These are phyloP conservation scores for Aureobasidium sp. DNA, from an alignment of 2,329 filamentous ascomycete species.

Conservation along the genomic window DNA sequence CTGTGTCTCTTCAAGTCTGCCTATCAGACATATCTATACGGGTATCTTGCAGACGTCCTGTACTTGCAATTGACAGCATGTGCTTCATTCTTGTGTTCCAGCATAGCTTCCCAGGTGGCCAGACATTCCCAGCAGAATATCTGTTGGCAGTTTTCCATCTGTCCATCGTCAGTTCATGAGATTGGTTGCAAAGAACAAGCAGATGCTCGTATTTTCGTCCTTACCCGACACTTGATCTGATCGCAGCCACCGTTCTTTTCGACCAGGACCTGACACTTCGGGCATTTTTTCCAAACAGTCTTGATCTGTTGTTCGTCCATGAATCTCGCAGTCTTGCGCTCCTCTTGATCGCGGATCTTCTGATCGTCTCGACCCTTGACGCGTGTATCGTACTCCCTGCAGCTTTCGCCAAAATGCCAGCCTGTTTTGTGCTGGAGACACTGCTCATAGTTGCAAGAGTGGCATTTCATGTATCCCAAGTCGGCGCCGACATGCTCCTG, in stretches of 20 bases:
- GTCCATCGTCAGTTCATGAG: not conserved
- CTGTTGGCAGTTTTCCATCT: constrained; percentile 23
- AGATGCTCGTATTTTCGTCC: not conserved
- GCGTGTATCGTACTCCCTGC: constrained; percentile 33
- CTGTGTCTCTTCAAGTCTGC: too few relatives aligned
- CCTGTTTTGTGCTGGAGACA: constrained; percentile 30
- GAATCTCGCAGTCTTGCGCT: constrained; percentile 20
- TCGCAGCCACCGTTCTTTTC: constrained; percentile 30
- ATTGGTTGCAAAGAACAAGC: too few relatives aligned
- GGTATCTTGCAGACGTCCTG: not conserved
- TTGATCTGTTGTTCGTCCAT: constrained; percentile 21
- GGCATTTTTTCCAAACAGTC: constrained; percentile 13
- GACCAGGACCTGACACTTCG: constrained; percentile 9
- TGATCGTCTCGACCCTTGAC: constrained; percentile 20
- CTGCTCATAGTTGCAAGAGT: constrained; percentile 29
- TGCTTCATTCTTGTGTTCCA: not conserved
- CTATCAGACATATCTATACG: not conserved
- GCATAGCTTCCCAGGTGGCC: constrained; percentile 21
- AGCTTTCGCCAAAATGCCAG: constrained; percentile 37
- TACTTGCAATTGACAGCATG: constrained; percentile 3
- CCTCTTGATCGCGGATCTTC: constrained; percentile 16
- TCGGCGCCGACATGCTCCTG: constrained; percentile 33
- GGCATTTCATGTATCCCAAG: constrained; percentile 35
- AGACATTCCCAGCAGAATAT: constrained; percentile 38
- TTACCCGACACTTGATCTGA: constrained; percentile 31